A percentile compares a stretch with the other conserved stretches of the same genome.
These are phyloP conservation scores for Scleroderma bovista DNA, from an alignment of 768 basidiomycete genomes.

Conservation along the genomic window DNA sequence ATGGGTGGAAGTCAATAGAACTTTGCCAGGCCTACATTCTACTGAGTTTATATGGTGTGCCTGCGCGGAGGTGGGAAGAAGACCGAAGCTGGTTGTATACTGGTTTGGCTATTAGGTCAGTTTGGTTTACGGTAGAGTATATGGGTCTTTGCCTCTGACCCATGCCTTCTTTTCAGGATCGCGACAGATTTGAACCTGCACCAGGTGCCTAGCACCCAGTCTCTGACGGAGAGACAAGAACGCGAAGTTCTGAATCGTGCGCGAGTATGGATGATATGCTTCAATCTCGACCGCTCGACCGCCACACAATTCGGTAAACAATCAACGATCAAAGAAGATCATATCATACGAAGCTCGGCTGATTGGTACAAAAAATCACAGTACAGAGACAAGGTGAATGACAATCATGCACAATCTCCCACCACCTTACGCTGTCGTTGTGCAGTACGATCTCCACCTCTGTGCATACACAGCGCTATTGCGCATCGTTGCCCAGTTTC, in stretches of 20 bases:
- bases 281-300: slow-evolving; percentile 81
- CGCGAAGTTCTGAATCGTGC: slow-evolving; percentile 81
- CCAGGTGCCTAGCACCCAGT: slow-evolving; percentile 52
- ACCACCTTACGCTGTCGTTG: not conserved
- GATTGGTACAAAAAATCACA: slow-evolving; percentile 73
- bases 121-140: not conserved
- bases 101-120: slow-evolving; percentile 75
- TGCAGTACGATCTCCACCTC: slow-evolving; percentile 68
- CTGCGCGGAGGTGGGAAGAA: slow-evolving; percentile 82
- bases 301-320: slow-evolving; percentile 90
- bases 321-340: slow-evolving; percentile 82
- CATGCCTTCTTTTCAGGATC: slow-evolving; percentile 41
- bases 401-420: not conserved
- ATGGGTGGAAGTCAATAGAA: slow-evolving; percentile 83
- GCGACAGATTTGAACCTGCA: slow-evolving; percentile 89
- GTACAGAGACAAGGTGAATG: slow-evolving; percentile 51
- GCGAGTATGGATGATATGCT: slow-evolving; percentile 89
- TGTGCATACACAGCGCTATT: slow-evolving; percentile 68
- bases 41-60: slow-evolving; percentile 76
- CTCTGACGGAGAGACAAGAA: slow-evolving; percentile 69
- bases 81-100: slow-evolving; percentile 88
- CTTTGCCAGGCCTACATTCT: slow-evolving; percentile 89
- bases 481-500: slow-evolving; percentile 67
- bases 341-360: slow-evolving; percentile 61
- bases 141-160: not conserved